Conservation (phyloP, 257 asterid genomes). For the Rauvolfia tetraphylla region DNA sequence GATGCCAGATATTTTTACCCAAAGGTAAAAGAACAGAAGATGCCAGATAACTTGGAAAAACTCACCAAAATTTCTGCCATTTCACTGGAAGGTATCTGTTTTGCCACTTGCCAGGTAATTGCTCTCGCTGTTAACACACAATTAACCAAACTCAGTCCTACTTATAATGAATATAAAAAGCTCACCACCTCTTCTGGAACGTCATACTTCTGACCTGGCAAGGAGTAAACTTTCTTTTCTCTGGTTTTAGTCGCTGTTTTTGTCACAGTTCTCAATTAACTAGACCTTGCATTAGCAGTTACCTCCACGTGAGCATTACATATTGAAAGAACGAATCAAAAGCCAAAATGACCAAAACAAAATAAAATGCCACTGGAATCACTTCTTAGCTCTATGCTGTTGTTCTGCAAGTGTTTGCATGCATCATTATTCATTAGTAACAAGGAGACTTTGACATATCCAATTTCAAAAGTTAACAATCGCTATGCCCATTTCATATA, state of each 20-base stretch:
- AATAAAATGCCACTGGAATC: neutral
- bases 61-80: conserved; percentile 96
- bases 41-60: neutral
- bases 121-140: conserved; percentile 63
- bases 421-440: no score
- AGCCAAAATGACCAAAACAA: no score
- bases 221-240: conserved; percentile 73
- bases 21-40: conserved; percentile 1
- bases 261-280: conserved; percentile 44
- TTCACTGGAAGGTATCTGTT: conserved; percentile 94
- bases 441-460: neutral
- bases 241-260: conserved; percentile 59
- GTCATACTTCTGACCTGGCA: conserved; percentile 88
- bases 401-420: neutral
- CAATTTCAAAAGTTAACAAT: neutral
- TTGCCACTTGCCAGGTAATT: conserved; percentile 69
- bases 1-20: neutral
- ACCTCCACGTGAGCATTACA: conserved; percentile 56
- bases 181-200: conserved; percentile 83
- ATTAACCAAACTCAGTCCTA: conserved; percentile 8
- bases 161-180: conserved; percentile 4
- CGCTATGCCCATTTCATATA: no score
- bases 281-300: conserved; percentile 40
- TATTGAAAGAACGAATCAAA: conserved; percentile 25
- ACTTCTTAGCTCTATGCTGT: neutral